Evolutionary conservation across 2,329 filamentous ascomycete species (phyloP).

Genomic region (Tricladium varicosporioides): DNA sequence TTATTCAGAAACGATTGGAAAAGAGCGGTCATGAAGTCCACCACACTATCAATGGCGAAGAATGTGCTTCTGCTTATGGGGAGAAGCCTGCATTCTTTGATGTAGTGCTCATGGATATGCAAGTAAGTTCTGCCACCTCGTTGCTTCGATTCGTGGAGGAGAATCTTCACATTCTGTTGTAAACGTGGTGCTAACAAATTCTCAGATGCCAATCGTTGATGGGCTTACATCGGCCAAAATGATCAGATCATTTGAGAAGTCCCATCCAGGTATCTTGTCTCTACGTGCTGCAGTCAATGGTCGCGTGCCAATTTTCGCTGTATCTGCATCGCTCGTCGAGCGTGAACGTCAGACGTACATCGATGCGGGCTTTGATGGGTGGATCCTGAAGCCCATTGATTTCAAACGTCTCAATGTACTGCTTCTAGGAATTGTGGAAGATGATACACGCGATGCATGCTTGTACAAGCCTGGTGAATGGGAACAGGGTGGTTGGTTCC

Average conservation of each 20-base stretch:
- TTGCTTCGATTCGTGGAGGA: too few relatives aligned
- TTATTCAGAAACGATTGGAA: conserved; percentile 76
- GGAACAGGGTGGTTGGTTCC: conserved; percentile 87
- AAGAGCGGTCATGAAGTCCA: conserved; percentile 70
- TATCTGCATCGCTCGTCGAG: conserved; percentile 80
- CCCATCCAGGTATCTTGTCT: conserved; percentile 53
- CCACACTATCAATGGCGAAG: conserved; percentile 78
- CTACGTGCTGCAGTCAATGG: conserved; percentile 57
- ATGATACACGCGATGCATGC: conserved; percentile 55
- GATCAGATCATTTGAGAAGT: conserved; percentile 71
- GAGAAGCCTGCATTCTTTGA: conserved; percentile 66
- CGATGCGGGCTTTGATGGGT: conserved; percentile 80
- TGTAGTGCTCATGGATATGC: conserved; percentile 88
- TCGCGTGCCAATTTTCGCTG: conserved; percentile 78
- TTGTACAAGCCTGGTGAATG: conserved; percentile 71
- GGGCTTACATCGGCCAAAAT: conserved; percentile 79
- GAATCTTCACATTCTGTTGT: too few relatives aligned
- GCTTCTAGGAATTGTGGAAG: conserved; percentile 66
- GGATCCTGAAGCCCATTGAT: conserved; percentile 86
- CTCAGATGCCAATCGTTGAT: conserved; percentile 90
- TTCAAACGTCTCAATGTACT: conserved; percentile 72
- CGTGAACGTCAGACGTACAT: conserved; percentile 67
- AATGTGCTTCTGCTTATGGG: conserved; percentile 70
- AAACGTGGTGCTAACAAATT: conserved; percentile 1
- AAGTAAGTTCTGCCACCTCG: too few relatives aligned